Evolutionary conservation across 768 basidiomycete species (phyloP).

Genomic region (Crepidotus variabilis): DNA sequence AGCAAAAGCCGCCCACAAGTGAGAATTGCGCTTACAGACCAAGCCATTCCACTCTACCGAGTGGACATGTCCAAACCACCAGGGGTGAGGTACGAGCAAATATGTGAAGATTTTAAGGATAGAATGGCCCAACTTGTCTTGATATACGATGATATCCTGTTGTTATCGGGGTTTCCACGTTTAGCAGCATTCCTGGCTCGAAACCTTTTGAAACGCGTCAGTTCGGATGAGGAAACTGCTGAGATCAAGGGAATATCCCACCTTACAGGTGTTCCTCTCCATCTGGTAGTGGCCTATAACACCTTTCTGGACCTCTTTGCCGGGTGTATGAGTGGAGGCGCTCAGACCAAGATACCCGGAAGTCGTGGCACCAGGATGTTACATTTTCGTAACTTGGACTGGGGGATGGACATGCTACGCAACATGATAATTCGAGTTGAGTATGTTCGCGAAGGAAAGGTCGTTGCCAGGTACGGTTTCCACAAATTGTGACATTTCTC

Average conservation of each 20-base stretch:
- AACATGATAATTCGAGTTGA: conserved; percentile 30
- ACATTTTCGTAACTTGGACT: conserved; percentile 35
- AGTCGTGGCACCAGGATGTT: conserved; percentile 19
- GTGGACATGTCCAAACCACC: conserved; percentile 32
- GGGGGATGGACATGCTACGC: conserved; percentile 34
- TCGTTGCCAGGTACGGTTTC: conserved; percentile 29
- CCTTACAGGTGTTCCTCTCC: conserved; percentile 23
- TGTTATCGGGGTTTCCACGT: conserved; percentile 19
- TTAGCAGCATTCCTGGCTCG: conserved; percentile 22
- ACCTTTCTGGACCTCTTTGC: conserved; percentile 36
- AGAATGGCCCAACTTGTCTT: conserved; percentile 22
- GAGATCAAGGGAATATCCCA: conserved; percentile 30
- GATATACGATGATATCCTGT: conserved; percentile 26
- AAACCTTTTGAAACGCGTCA: conserved; percentile 23
- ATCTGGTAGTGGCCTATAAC: conserved; percentile 34
- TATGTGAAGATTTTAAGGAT: conserved; percentile 26
- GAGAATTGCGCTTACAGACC: neutral
- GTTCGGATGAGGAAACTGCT: conserved; percentile 27
- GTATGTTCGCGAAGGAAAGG: conserved; percentile 26
- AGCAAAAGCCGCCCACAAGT: neutral
- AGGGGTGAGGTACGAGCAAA: conserved; percentile 22
- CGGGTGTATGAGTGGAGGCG: conserved; percentile 35
- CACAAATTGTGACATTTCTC: neutral
- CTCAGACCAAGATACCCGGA: conserved; percentile 18
- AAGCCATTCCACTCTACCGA: conserved; percentile 19